Evolutionary conservation across 2,329 filamentous ascomycete genomes (phyloP), one percentile per base, ranked within the genome.

Genomic region (Fusarium sp.): DNA sequence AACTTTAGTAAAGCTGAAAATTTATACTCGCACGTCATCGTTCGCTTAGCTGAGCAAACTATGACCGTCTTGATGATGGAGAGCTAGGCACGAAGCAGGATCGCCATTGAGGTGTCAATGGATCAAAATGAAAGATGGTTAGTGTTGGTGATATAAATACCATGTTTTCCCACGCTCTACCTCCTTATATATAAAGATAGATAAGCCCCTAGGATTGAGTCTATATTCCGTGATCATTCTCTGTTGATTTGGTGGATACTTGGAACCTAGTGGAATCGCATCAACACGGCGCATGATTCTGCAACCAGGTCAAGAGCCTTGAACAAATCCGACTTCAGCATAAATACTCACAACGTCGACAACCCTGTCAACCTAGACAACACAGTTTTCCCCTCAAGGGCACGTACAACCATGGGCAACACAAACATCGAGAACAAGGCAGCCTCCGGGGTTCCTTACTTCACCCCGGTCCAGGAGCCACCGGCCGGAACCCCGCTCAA

Each of bases 401-500:
- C 21, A 52, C 9, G 13, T 21, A 21, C 33, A 59, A 42, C 21
- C 52, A 79, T 78, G 77, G 69, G 64, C 5, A 49, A 62, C 53
- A 42, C 71, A 44, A 72, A 77, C 35, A 64, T 77, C 23, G 65
- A 75, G 47, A 83, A 81, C 77, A 81, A 84, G 71, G 79, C 82
- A 57, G 86, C 86, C 15, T 72, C 81, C 8, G 85, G 85, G 73
- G 82, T 83, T 52, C 83, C 87, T 52, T 90, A 82, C 80, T 90
- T 84, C 80, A 89, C 88, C 5, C 88, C 88, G n/a, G 83, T 80
- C 1, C 88, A 90, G 79, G 78, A 82, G 5, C 88, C 87, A 15
- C 83, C 86, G 1, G 82, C 84, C n/a, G 88, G 87, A 63, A 85
- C 86, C 13, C 82, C 86, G 16, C 73, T 86, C 19, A 75, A 83